A percentile compares a stretch with the other conserved stretches of the same genome.
phyloP scores from a whole-genome alignment of 2,329 filamentous ascomycete species.

The Epichloe sibirici region DNA sequence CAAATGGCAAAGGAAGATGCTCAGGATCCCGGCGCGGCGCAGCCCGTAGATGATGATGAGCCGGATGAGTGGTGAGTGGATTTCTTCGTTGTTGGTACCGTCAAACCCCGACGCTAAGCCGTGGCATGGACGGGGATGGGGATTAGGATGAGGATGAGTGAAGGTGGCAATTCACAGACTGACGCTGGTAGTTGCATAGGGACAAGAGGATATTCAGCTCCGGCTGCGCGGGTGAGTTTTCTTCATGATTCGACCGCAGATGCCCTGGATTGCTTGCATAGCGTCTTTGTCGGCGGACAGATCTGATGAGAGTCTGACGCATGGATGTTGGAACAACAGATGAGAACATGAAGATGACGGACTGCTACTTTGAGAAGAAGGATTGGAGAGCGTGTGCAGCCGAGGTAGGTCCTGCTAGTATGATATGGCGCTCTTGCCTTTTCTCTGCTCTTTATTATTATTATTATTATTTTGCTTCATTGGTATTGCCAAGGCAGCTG shows the following conservation, averaged over 20 bases:
- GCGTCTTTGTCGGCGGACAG: background rate
- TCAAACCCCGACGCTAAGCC: constrained; percentile 15
- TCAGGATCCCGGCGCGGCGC: constrained; percentile 24
- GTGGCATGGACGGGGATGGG: background rate
- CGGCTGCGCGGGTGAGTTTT: constrained; percentile 64
- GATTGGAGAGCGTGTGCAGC: constrained; percentile 84
- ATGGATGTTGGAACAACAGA: constrained; percentile 33
- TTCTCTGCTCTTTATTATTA: background rate
- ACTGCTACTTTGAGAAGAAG: constrained; percentile 92
- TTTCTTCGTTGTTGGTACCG: background rate
- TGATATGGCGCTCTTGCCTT: too few species aligned
- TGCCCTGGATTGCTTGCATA: background rate
- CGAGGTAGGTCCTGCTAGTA: constrained; percentile 51
- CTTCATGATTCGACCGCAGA: background rate
- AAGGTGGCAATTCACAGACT: background rate
- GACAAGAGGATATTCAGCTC: constrained; percentile 97
- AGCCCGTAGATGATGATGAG: constrained; percentile 51
- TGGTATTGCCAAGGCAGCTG: too few species aligned
- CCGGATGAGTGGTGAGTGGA: constrained; percentile 78
- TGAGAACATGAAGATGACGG: constrained; percentile 81
- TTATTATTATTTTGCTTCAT: background rate
- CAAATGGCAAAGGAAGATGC: constrained; percentile 42
- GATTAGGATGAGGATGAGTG: too few species aligned
- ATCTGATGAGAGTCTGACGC: background rate
- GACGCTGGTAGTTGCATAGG: constrained; percentile 38